Evolutionary conservation across 768 basidiomycete genomes (phyloP).

Genomic region (Russula sp.): DNA sequence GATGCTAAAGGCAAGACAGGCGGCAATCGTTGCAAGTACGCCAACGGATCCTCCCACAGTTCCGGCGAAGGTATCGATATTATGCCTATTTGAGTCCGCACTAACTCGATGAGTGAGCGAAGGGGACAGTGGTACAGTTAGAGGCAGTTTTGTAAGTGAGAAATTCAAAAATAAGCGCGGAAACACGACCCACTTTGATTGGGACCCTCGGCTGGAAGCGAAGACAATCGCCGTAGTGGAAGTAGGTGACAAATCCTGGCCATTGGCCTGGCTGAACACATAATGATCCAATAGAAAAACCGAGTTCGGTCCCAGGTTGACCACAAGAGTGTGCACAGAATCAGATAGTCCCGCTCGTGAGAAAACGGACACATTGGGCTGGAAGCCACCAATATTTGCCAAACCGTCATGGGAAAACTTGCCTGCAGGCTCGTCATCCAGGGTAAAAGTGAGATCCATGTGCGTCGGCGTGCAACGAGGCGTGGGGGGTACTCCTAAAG

Average conservation of each 20-base stretch:
- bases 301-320: conserved; percentile 41
- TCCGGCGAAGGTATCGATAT: conserved; percentile 46
- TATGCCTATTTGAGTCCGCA: conserved; percentile 25
- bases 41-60: conserved; percentile 49
- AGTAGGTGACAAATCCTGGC: neutral
- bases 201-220: neutral
- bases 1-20: conserved; percentile 47
- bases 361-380: conserved; percentile 9
- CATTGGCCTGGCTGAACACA: conserved; percentile 33
- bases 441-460: conserved; percentile 40
- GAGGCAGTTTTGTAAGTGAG: neutral
- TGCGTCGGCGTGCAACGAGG: conserved; percentile 26
- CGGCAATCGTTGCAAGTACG: conserved; percentile 41
- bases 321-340: conserved; percentile 37
- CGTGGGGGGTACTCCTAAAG: conserved; percentile 26
- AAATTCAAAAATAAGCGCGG: neutral
- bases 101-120: too few relatives aligned
- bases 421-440: conserved; percentile 35
- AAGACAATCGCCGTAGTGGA: neutral
- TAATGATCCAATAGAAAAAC: conserved; percentile 47
- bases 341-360: conserved; percentile 29
- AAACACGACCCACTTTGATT: neutral
- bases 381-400: conserved; percentile 29
- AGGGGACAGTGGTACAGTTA: too few relatives aligned
- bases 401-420: conserved; percentile 32